Conservation (phyloP, 305 asterid species). For the Lippia alba region DNA sequence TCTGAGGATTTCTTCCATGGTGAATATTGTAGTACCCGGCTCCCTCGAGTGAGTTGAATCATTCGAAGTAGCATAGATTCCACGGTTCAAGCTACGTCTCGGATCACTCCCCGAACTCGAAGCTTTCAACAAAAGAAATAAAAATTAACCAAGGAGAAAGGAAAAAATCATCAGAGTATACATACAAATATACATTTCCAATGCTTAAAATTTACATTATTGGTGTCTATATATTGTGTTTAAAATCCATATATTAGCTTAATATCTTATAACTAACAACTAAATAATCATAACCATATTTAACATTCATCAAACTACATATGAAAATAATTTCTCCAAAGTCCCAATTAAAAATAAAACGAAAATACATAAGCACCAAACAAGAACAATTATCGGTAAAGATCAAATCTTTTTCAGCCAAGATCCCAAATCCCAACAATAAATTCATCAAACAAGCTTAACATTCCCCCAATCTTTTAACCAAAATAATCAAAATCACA, state of each 20-base stretch:
- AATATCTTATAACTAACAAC: background rate
- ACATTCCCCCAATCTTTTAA: background rate
- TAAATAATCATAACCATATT: slow-evolving; percentile 5
- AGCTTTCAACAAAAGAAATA: slow-evolving; percentile 46
- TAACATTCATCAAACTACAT: background rate
- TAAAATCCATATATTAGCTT: background rate
- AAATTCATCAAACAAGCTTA: background rate
- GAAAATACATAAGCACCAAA: background rate
- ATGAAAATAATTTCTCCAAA: background rate
- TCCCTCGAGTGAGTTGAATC: slow-evolving; percentile 49
- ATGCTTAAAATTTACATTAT: background rate
- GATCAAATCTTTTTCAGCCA: background rate
- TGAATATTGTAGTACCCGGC: slow-evolving; percentile 61
- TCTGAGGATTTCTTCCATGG: slow-evolving; percentile 69
- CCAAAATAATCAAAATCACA: background rate
- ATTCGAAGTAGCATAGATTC: slow-evolving; percentile 61
- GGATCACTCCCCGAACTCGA: slow-evolving; percentile 53
- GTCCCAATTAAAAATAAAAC: background rate
- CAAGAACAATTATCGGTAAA: background rate
- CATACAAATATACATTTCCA: too few species aligned
- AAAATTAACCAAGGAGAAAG: slow-evolving; percentile 14
- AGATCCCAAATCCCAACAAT: slow-evolving; percentile 28
- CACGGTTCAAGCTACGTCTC: slow-evolving; percentile 47
- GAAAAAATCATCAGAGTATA: too few species aligned
- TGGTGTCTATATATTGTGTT: background rate